Evolutionary conservation across 169 alveolate species (phyloP), one percentile per base, ranked within the genome.

Genomic region (Cyclospora cayetanensis): DNA sequence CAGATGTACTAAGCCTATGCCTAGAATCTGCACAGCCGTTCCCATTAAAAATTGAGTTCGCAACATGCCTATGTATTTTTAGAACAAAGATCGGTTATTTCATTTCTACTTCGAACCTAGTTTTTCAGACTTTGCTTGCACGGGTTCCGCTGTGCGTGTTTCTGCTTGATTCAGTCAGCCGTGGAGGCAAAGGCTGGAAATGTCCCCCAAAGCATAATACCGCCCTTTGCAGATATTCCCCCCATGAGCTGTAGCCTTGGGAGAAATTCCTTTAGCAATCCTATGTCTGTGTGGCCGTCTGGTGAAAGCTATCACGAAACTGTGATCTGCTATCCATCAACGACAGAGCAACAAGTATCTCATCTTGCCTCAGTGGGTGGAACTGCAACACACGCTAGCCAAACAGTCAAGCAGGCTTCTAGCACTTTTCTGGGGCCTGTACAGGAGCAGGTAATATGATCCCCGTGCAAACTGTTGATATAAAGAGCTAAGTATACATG

Each of bases 251-350:
- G 72, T 52, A 79, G 15, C 89, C 1, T 52, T 27, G 29, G 31
- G 12, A 72, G 37, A 63, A n/a, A 31, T 12, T 4, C 72, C 53
- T 4, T 43, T 43, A 63, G 27, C 22, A 22, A 39, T 2, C 52
- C 43, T 31, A 50, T 34, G 74, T 46, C 72, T 7, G 52, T 79
- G 7, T 79, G 89, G 89, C 89, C 89, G 20, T 63, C 72, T 41
- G 89, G 89, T 43, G 74, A 50, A 4, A 60, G 52, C 89, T 52
- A n/a, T n/a, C n/a, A n/a, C n/a, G n/a, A n/a, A n/a, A n/a, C n/a
- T n/a, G n/a, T n/a, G n/a, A n/a, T n/a, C n/a, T n/a, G n/a, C n/a
- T n/a, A n/a, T n/a, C n/a, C n/a, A n/a, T n/a, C n/a, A n/a, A n/a
- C n/a, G n/a, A n/a, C n/a, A n/a, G n/a, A n/a, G n/a, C n/a, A n/a